phyloP scores from a whole-genome alignment of 2,329 filamentous ascomycete genomes.

The Fusarium hostae region DNA sequence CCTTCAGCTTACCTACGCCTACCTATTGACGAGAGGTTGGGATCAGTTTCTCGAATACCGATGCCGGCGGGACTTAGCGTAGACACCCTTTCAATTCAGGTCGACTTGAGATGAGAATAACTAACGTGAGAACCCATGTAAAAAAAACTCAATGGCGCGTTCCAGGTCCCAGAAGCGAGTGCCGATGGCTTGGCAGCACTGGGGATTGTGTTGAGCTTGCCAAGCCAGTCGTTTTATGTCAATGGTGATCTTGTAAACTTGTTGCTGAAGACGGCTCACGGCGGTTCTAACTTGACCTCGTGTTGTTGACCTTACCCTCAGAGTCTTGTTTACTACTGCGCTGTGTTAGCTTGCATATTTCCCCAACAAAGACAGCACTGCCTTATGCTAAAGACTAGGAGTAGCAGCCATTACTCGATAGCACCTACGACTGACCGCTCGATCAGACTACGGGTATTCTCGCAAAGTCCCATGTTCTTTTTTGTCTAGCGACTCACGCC shows the following conservation, averaged over 20 bases:
- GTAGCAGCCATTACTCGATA: neutral
- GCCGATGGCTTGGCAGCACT: neutral
- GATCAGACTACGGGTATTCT: constrained; percentile 23
- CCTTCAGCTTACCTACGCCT: neutral
- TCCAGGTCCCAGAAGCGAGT: neutral
- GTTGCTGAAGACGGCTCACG: constrained; percentile 8
- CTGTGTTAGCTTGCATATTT: neutral
- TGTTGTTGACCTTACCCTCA: neutral
- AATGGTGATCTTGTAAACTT: neutral
- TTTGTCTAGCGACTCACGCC: constrained; percentile 4
- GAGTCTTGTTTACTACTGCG: neutral
- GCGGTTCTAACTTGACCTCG: neutral
- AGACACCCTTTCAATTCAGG: constrained; percentile 4
- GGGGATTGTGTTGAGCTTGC: neutral
- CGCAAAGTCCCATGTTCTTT: constrained; percentile 17
- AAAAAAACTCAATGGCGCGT: constrained; percentile 17
- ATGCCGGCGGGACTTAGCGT: constrained; percentile 8
- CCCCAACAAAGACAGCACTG: constrained; percentile 18
- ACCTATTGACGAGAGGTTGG: neutral
- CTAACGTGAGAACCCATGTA: neutral
- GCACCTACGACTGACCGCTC: constrained; percentile 14
- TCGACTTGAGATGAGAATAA: neutral
- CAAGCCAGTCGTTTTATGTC: neutral
- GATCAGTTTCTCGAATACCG: constrained; percentile 5
- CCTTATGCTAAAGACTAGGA: constrained; percentile 8